A percentile compares a stretch with the other conserved stretches of the same genome.
These are phyloP conservation scores for Microbotryum intermedium DNA, from an alignment of 1,284 basidiomycete species.

Conservation along the genomic window DNA sequence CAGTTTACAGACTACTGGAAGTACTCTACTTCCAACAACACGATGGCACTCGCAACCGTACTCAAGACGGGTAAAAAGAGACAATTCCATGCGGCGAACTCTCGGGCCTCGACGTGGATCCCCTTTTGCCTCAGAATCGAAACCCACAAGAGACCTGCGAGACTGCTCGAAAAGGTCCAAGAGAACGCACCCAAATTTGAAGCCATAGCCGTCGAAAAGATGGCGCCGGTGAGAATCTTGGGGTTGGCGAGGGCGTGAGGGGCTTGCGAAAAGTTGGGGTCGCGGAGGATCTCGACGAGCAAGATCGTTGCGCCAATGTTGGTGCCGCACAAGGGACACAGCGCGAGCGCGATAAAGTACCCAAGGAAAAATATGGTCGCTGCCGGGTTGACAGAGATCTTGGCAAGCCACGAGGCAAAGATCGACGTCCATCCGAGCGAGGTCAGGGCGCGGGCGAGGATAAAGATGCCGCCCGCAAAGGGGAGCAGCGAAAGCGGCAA, in stretches of 20 bases:
- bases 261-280: constrained; percentile 22
- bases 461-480: constrained; percentile 92
- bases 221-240: constrained; percentile 37
- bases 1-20: constrained; percentile 1
- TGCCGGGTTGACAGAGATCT: constrained; percentile 45
- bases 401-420: constrained; percentile 62
- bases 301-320: constrained; percentile 91
- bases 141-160: constrained; percentile 84
- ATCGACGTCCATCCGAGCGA: constrained; percentile 85
- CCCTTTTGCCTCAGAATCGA: constrained; percentile 69
- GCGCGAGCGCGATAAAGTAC: constrained; percentile 21
- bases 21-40: constrained; percentile 34
- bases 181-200: constrained; percentile 89
- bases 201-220: constrained; percentile 62
- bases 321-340: constrained; percentile 60
- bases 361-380: constrained; percentile 46
- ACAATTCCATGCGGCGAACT: constrained; percentile 68
- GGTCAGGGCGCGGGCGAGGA: constrained; percentile 76
- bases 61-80: constrained; percentile 39
- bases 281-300: constrained; percentile 54
- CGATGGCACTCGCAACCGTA: constrained; percentile 35
- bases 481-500: constrained; percentile 75
- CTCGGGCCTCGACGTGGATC: constrained; percentile 54
- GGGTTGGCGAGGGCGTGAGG: constrained; percentile 35
- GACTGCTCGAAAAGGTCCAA: constrained; percentile 79